These are phyloP conservation scores for Microdochium nivale DNA, from an alignment of 2,329 filamentous ascomycete species.

Conservation along the genomic window DNA sequence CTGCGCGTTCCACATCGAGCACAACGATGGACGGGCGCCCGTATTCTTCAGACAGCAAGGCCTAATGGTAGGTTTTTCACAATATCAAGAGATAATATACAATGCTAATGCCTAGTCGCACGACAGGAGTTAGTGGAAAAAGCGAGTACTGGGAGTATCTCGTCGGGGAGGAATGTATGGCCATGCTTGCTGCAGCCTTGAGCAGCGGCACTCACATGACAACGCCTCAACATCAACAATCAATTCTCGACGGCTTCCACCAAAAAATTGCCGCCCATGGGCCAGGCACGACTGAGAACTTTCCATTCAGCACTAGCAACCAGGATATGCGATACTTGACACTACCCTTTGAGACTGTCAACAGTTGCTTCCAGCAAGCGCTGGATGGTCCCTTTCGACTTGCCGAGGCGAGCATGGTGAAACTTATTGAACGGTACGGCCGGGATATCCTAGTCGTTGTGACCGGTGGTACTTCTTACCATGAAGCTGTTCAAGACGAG, in stretches of 20 bases:
- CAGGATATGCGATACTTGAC: background rate
- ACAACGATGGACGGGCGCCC: slow-evolving; percentile 1
- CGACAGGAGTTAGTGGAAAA: slow-evolving; percentile 4
- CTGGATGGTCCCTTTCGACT: background rate
- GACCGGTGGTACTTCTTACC: slow-evolving; percentile 2
- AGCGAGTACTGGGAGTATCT: slow-evolving; percentile 7
- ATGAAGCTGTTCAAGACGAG: slow-evolving; percentile 1
- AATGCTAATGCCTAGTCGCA: background rate
- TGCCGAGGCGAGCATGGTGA: background rate
- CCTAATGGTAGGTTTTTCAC: slow-evolving; percentile 2
- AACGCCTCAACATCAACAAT: background rate
- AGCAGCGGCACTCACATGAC: background rate
- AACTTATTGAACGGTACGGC: background rate
- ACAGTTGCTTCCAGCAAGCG: slow-evolving; percentile 2
- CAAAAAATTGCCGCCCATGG: background rate
- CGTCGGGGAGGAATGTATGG: background rate
- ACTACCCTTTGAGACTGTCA: background rate
- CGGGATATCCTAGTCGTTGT: slow-evolving; percentile 2
- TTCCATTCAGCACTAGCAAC: background rate
- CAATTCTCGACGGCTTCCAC: slow-evolving; percentile 3
- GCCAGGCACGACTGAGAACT: background rate
- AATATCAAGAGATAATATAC: background rate
- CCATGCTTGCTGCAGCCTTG: background rate
- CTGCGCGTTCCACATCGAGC: slow-evolving; percentile 5
- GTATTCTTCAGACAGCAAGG: slow-evolving; percentile 3